These are phyloP conservation scores for Sporothrix variecibatus DNA, from an alignment of 2,329 filamentous ascomycete genomes.

Conservation along the genomic window DNA sequence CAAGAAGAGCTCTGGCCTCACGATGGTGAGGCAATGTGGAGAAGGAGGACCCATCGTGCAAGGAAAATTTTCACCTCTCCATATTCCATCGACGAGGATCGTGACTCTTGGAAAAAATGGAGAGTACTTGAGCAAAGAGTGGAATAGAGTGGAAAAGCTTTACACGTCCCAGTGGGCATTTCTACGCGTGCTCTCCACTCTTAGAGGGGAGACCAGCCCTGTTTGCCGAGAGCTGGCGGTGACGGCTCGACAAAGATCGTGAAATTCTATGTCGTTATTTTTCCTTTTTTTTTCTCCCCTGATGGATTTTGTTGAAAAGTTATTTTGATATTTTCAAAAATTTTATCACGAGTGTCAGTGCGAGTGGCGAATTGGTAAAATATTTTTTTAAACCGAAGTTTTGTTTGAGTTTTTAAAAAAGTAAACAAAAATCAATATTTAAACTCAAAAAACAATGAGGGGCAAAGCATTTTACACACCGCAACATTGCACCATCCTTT, in stretches of 20 bases:
- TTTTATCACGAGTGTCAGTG: neutral
- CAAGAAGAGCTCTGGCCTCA: neutral
- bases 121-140: neutral
- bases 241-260: neutral
- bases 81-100: neutral
- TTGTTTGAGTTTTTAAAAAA: neutral
- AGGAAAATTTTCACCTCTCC: neutral
- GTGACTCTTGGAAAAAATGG: conserved; percentile 2
- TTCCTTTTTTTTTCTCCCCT: neutral
- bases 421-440: neutral
- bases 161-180: neutral
- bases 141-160: neutral
- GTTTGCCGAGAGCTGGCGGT: neutral
- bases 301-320: neutral
- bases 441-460: too few relatives aligned
- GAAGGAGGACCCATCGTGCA: neutral
- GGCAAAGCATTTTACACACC: too few relatives aligned
- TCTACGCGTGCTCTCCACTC: neutral
- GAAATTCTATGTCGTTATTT: neutral
- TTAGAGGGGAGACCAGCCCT: neutral
- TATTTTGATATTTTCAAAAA: neutral
- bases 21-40: neutral
- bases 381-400: neutral
- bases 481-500: neutral
- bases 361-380: neutral